These are phyloP conservation scores for Knoxia roxburghii DNA, from an alignment of 257 asterid genomes.

Conservation along the genomic window DNA sequence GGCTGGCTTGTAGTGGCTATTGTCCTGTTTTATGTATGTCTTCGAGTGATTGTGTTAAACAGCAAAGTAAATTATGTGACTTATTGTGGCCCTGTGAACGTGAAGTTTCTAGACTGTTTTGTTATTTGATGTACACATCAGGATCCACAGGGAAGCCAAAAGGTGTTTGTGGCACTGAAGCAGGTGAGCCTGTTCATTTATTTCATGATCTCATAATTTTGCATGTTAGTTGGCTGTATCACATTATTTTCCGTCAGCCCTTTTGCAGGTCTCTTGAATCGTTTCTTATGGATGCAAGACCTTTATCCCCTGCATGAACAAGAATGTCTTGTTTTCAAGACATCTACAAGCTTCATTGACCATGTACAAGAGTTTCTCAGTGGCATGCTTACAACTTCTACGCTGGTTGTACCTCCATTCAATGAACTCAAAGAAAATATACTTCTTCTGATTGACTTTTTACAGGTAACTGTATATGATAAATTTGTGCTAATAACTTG, in stretches of 20 bases:
- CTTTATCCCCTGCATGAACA: conserved; percentile 57
- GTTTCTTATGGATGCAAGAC: conserved; percentile 84
- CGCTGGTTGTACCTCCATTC: conserved; percentile 90
- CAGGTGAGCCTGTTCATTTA: conserved; percentile 36
- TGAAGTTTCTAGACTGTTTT: conserved; percentile 53
- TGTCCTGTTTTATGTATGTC: conserved; percentile 48
- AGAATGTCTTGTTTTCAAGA: conserved; percentile 68
- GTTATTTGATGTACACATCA: conserved; percentile 91
- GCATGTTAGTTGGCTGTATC: conserved; percentile 5
- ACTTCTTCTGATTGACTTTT: conserved; percentile 42
- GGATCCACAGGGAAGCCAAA: conserved; percentile 91
- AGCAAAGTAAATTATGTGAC: conserved; percentile 25
- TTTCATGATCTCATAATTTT: not conserved
- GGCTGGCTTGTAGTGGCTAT: conserved; percentile 54
- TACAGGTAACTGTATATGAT: conserved; percentile 48
- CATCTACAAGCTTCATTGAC: conserved; percentile 88
- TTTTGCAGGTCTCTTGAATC: conserved; percentile 83
- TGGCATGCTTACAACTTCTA: conserved; percentile 59
- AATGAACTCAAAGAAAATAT: conserved; percentile 70
- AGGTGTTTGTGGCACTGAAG: conserved; percentile 94
- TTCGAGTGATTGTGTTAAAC: conserved; percentile 28
- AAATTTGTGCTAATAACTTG: not conserved
- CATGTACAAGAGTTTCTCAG: conserved; percentile 93
- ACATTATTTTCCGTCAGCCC: conserved; percentile 17
- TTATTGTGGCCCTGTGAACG: conserved; percentile 71